Evolutionary conservation across 2,329 filamentous ascomycete genomes (phyloP), one percentile per base, ranked within the genome.

Genomic region (Byssochlamys sp.): DNA sequence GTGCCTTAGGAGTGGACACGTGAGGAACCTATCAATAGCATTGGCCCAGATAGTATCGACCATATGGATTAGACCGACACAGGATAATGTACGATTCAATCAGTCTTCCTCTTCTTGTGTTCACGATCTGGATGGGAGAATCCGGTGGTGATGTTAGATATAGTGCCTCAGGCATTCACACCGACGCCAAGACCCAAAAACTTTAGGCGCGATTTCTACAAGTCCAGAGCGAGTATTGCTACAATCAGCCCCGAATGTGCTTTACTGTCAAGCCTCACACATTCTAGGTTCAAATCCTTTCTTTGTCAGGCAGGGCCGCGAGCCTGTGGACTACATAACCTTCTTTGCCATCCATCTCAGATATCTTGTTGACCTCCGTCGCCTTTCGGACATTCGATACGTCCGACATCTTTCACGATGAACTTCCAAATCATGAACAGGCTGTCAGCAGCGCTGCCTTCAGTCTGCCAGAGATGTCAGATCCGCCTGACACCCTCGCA

Each of bases 361-460:
- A 45, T 2, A 7, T 9, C n/a, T 1, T 55, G 14, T 27, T 24
- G 19, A 39, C 5, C 54, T 54, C 54, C 55, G 45, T 53, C 39
- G 39, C 39, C 19, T 9, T 45, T 45, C 12, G 39, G n/a, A 45
- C 39, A 26, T 27, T 51, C 49, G 27, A 51, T 31, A 35, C 28
- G 52, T 52, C 39, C 53, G 50, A 54, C 10, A 48, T 49, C 29
- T 24, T 56, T 55, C 56, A 65, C 61, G 53, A 73, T 72, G 69
- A 72, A 66, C 60, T 60, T 68, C 54, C 66, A 65, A 54, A 68
- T 71, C 11, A 64, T 67, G 61, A 70, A 60, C 59, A 57, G 65
- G 49, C 57, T 73, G 57, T 62, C 67, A 55, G 69, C 67, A 62
- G 65, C 65, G 14, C 58, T 73, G 60, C 69, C 71, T 31, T 67